Evolutionary conservation across 116 monocot species (phyloP).

Genomic region (Posidonia oceanica): DNA sequence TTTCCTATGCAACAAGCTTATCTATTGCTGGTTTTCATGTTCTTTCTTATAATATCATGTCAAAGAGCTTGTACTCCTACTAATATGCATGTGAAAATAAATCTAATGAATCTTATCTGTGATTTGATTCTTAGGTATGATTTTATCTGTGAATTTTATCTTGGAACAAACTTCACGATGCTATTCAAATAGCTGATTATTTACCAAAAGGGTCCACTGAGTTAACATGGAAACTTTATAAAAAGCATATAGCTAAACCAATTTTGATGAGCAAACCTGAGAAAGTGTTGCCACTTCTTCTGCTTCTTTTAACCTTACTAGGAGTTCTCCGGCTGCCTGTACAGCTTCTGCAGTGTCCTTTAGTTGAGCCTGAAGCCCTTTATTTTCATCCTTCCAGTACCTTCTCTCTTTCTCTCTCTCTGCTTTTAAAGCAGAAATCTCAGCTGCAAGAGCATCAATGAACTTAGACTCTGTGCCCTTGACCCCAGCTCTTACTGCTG

Average conservation of each 20-base stretch:
- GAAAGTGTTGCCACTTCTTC: conserved; percentile 53
- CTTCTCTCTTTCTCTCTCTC: conserved; percentile 83
- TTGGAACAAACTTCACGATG: too few species aligned
- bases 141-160: too few species aligned
- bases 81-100: too few species aligned
- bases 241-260: not conserved
- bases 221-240: not conserved
- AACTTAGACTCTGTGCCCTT: conserved; percentile 59
- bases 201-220: too few species aligned
- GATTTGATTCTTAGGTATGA: too few species aligned
- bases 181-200: too few species aligned
- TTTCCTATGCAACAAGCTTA: too few species aligned
- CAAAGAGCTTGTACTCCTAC: too few species aligned
- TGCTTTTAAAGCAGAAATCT: conserved; percentile 54
- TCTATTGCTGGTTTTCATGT: too few species aligned
- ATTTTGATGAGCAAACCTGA: conserved; percentile 33
- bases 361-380: conserved; percentile 65
- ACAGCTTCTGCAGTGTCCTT: conserved; percentile 92
- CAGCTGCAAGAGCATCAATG: conserved; percentile 62
- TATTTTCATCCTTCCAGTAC: conserved; percentile 81
- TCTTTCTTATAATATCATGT: too few species aligned
- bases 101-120: too few species aligned
- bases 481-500: conserved; percentile 66
- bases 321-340: conserved; percentile 86
- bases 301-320: conserved; percentile 76